Conservation (phyloP, 371 early-diverging fungal species). For the Cokeromyces recurvatus region DNA sequence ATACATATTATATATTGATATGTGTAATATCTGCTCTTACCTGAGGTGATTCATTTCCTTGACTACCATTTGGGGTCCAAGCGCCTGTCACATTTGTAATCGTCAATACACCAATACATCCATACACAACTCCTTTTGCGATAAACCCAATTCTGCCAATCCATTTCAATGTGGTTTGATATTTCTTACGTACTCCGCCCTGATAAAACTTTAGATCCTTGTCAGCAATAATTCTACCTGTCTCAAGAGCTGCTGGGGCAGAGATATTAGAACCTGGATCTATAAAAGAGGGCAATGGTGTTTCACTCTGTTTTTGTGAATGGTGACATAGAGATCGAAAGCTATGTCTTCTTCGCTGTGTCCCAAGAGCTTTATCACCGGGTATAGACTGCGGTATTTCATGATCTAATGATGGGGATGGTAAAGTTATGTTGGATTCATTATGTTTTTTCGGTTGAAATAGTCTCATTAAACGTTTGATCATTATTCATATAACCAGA, state of each 20-base stretch:
- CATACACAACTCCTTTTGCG: slow-evolving; percentile 46
- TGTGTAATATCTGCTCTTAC: too few species aligned
- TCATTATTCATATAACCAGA: too few species aligned
- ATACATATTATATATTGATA: too few species aligned
- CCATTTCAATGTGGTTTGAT: slow-evolving; percentile 13
- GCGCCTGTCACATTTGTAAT: slow-evolving; percentile 35
- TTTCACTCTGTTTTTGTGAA: too few species aligned
- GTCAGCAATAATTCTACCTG: not conserved
- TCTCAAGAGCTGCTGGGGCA: not conserved
- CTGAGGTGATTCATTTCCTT: slow-evolving; percentile 43
- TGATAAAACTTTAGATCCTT: slow-evolving; percentile 20
- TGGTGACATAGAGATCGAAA: too few species aligned
- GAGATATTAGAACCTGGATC: not conserved
- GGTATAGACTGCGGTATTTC: too few species aligned
- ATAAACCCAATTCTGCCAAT: slow-evolving; percentile 36
- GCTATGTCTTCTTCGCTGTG: too few species aligned
- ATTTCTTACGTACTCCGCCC: slow-evolving; percentile 17
- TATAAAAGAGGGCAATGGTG: not conserved
- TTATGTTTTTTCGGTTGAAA: too few species aligned
- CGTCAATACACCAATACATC: slow-evolving; percentile 41
- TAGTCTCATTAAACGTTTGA: too few species aligned
- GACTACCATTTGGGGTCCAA: slow-evolving; percentile 37
- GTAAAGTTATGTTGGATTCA: too few species aligned
- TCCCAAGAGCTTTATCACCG: too few species aligned
- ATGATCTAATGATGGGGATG: too few species aligned